Percentiles rank a stretch among this genome's conserved stretches.
Conservation (phyloP, 2,329 filamentous ascomycete species). For the Albophoma yamanashiensis region DNA sequence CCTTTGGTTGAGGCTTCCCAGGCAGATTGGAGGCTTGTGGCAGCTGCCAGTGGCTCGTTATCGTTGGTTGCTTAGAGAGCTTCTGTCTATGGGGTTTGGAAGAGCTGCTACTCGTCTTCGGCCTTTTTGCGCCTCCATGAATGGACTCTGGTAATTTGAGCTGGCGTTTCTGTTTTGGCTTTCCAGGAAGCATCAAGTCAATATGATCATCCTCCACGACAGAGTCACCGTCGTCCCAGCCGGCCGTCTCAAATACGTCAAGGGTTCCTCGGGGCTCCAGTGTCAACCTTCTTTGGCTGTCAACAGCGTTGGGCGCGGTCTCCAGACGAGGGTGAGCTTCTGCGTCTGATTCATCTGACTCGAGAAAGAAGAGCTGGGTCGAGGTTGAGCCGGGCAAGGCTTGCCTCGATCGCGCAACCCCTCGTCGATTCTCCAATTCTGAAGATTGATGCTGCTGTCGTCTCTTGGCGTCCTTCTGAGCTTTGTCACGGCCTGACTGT, state of each 20-base stretch:
- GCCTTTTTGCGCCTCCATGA: conserved; percentile 13
- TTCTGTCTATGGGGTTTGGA: conserved; percentile 10
- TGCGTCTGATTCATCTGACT: conserved; percentile 34
- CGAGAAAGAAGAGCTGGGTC: conserved; percentile 30
- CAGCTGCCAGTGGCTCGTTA: conserved; percentile 17
- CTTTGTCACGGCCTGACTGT: conserved; percentile 22
- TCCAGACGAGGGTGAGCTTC: conserved; percentile 14
- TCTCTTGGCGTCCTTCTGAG: conserved; percentile 14
- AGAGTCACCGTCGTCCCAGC: conserved; percentile 21
- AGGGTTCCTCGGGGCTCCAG: conserved; percentile 6
- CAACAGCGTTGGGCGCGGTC: conserved; percentile 12
- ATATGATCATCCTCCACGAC: conserved; percentile 40
- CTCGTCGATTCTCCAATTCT: conserved; percentile 30
- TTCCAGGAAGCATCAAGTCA: conserved; percentile 36
- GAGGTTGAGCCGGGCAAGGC: conserved; percentile 15
- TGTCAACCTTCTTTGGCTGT: conserved; percentile 15
- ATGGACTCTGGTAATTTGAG: conserved; percentile 15
- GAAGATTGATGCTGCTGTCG: conserved; percentile 21
- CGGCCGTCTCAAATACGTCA: conserved; percentile 1
- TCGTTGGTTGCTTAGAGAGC: conserved; percentile 17
- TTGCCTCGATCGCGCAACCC: conserved; percentile 37
- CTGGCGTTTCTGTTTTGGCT: conserved; percentile 29
- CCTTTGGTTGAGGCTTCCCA: not conserved
- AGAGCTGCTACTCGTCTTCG: conserved; percentile 8
- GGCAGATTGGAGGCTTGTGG: not conserved